Evolutionary conservation across 495 filamentous ascomycete genomes (phyloP).

Genomic region (Letharia lupina): DNA sequence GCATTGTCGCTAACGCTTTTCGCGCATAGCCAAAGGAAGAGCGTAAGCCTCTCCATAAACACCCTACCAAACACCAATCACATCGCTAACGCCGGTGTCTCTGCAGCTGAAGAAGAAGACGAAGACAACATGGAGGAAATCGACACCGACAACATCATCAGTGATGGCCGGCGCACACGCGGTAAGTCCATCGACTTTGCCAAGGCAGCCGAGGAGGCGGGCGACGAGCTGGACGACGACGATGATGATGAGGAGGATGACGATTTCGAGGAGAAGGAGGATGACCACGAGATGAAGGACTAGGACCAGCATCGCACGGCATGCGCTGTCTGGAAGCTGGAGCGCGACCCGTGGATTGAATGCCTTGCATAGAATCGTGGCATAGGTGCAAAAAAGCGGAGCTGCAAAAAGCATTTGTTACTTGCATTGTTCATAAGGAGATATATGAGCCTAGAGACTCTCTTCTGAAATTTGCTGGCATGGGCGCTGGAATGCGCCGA

Average conservation of each 20-base stretch:
- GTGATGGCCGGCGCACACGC: slow-evolving; percentile 71
- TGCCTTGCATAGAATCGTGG: neutral
- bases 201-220: slow-evolving; percentile 57
- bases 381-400: neutral
- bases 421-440: neutral
- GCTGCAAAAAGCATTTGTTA: slow-evolving; percentile 6
- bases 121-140: slow-evolving; percentile 87
- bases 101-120: slow-evolving; percentile 41
- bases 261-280: slow-evolving; percentile 35
- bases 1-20: slow-evolving; percentile 10
- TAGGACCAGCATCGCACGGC: slow-evolving; percentile 19
- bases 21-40: slow-evolving; percentile 16
- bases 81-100: slow-evolving; percentile 26
- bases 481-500: neutral
- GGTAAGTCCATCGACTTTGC: slow-evolving; percentile 74
- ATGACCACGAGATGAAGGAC: slow-evolving; percentile 39
- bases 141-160: slow-evolving; percentile 78
- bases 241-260: slow-evolving; percentile 78
- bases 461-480: neutral
- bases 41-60: neutral
- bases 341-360: neutral
- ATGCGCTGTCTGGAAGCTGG: neutral
- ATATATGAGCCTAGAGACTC: neutral
- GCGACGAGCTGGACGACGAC: slow-evolving; percentile 62
- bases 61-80: neutral